Evolutionary conservation across 345 rosid genomes (phyloP), one percentile per base, ranked within the genome.

Genomic region (Pistacia vera): DNA sequence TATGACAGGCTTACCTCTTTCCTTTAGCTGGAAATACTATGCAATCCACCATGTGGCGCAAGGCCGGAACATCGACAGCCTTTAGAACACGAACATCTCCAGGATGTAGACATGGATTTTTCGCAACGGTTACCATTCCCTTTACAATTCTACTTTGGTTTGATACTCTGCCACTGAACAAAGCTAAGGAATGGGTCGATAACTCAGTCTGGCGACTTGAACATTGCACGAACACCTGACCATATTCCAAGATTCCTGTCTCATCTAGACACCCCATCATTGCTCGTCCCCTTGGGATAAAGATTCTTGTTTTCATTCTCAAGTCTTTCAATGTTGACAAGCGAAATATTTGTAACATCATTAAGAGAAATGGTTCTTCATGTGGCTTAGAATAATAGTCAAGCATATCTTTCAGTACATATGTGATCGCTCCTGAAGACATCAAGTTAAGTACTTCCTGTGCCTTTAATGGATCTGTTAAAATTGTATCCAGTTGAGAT

Each of bases 41-140:
- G 8, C 91, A 86, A 71, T 90, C 88, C 63, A 82, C 79, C 91
- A 87, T 83, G 60, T 88, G 90, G 82, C 38, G 73, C 82, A 91
- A 55, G 25, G 72, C 85, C 0, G 81, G 81, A 18, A 78, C 86
- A 35, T 88, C 51, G 8, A 91, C 90, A 68, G 96, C 93, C 74
- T 72, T 30, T 28, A 83, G 80, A 74, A 86, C 82, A 35, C 84
- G 89, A 4, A 87, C 66, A 14, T 88, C 92, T 49, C 93, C 95
- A 10, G 93, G 92, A 82, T 89, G 92, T 25, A 91, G 74, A 74
- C 96, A 88, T 8, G 93, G 92, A 65, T 91, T 91, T 71, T 91
- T 89, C 0, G 89, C 85, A 22, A 91, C 83, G 4, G 73, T 71
- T 12, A 85, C 78, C 14, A 44, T 78, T 46, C 86, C 88, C 10